Conservation (phyloP, 2,329 filamentous ascomycete genomes). For the Onygenales sp. region DNA sequence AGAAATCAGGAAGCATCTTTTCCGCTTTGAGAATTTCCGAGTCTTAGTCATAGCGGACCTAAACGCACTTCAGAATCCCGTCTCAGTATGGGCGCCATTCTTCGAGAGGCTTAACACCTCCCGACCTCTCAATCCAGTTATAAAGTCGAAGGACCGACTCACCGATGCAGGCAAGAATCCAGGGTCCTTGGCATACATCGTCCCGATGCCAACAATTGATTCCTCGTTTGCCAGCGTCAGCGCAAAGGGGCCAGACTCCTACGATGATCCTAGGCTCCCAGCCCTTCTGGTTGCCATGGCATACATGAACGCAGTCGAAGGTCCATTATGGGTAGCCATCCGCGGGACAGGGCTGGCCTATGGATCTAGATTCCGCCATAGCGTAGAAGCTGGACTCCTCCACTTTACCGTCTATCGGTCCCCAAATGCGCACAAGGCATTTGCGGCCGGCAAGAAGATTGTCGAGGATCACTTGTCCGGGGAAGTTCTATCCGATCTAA, state of each 20-base stretch:
- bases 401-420: slow-evolving; percentile 84
- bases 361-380: slow-evolving; percentile 68
- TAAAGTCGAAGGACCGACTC: slow-evolving; percentile 60
- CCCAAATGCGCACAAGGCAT: slow-evolving; percentile 80
- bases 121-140: slow-evolving; percentile 58
- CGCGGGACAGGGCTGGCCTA: slow-evolving; percentile 92
- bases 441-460: slow-evolving; percentile 63
- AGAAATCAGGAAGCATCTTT: slow-evolving; percentile 62
- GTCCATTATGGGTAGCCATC: slow-evolving; percentile 86
- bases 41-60: slow-evolving; percentile 77
- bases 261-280: slow-evolving; percentile 66
- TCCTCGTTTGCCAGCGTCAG: slow-evolving; percentile 79
- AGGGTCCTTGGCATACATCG: slow-evolving; percentile 65
- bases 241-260: slow-evolving; percentile 63
- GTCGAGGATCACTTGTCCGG: slow-evolving; percentile 68
- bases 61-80: slow-evolving; percentile 61
- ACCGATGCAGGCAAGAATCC: slow-evolving; percentile 65
- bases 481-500: slow-evolving; percentile 60
- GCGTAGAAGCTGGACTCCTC: slow-evolving; percentile 68
- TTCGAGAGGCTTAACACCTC: slow-evolving; percentile 42
- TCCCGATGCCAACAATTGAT: slow-evolving; percentile 88
- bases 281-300: slow-evolving; percentile 79
- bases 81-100: slow-evolving; percentile 67
- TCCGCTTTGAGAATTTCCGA: slow-evolving; percentile 77
- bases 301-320: slow-evolving; percentile 88